Evolutionary conservation across 208 protist species (phyloP).

Genomic region (Trypanosoma theileri): DNA sequence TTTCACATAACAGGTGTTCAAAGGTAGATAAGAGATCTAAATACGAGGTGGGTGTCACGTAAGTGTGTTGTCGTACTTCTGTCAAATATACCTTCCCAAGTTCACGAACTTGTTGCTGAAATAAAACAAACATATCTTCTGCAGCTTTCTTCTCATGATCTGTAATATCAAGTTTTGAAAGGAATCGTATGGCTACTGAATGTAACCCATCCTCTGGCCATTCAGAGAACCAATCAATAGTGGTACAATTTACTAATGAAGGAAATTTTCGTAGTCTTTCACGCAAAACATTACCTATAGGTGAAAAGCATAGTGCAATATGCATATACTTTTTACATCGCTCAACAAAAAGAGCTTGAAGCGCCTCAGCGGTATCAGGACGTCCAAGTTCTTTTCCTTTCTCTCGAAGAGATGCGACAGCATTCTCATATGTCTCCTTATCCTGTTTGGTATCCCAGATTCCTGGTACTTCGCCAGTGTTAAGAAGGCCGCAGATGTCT

Average conservation of each 20-base stretch:
- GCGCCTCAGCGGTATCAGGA: slow-evolving; percentile 81
- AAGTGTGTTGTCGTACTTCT: slow-evolving; percentile 89
- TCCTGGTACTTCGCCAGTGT: slow-evolving; percentile 95
- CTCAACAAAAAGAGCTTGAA: slow-evolving; percentile 92
- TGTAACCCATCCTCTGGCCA: slow-evolving; percentile 96
- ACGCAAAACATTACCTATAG: slow-evolving; percentile 94
- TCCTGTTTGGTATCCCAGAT: slow-evolving; percentile 94
- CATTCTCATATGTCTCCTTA: slow-evolving; percentile 88
- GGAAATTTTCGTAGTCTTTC: slow-evolving; percentile 96
- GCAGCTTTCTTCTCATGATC: slow-evolving; percentile 61
- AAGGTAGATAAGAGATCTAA: slow-evolving; percentile 94
- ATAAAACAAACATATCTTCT: slow-evolving; percentile 90
- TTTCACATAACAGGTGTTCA: slow-evolving; percentile 79
- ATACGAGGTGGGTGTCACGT: slow-evolving; percentile 97
- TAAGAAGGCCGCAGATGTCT: slow-evolving; percentile 97
- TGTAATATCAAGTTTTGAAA: slow-evolving; percentile 79
- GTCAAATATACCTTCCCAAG: slow-evolving; percentile 79
- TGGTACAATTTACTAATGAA: slow-evolving; percentile 97
- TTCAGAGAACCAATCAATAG: slow-evolving; percentile 98
- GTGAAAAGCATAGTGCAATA: slow-evolving; percentile 96
- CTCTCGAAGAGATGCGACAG: slow-evolving; percentile 83
- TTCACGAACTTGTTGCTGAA: slow-evolving; percentile 90
- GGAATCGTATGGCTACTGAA: slow-evolving; percentile 87
- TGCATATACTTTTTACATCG: slow-evolving; percentile 94
- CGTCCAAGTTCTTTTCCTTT: slow-evolving; percentile 78